These are phyloP conservation scores for Helminthosporium solani DNA, from an alignment of 2,329 filamentous ascomycete genomes.

Conservation along the genomic window DNA sequence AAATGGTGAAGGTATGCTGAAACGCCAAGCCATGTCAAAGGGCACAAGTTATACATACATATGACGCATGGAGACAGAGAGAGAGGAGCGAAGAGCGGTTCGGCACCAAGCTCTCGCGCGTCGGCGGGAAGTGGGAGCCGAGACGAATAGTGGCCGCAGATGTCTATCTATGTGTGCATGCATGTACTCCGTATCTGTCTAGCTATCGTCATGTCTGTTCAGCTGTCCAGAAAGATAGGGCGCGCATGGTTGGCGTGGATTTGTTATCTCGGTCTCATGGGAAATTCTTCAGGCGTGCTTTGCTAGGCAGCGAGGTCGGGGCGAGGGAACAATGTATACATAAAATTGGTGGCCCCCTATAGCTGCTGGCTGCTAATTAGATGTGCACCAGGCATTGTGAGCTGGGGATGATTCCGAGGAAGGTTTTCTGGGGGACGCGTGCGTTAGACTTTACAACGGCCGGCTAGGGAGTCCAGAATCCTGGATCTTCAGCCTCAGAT, in stretches of 20 bases:
- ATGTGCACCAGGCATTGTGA: not conserved
- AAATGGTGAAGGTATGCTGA: not conserved
- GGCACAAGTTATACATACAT: too few species aligned
- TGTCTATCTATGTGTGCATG: not conserved
- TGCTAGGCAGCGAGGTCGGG: too few species aligned
- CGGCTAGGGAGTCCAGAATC: slow-evolving; percentile 11
- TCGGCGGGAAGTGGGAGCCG: too few species aligned
- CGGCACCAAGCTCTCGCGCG: too few species aligned
- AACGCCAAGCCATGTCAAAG: not conserved
- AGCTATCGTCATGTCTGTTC: too few species aligned
- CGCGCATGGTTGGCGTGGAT: too few species aligned
- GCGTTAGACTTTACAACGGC: slow-evolving; percentile 14
- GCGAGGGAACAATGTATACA: not conserved
- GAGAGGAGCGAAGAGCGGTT: too few species aligned
- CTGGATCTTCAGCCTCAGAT: slow-evolving; percentile 3
- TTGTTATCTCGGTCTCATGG: too few species aligned
- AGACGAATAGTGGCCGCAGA: too few species aligned
- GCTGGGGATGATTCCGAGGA: slow-evolving; percentile 1
- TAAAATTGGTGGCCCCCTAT: not conserved
- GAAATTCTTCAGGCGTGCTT: too few species aligned
- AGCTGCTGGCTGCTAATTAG: slow-evolving; percentile 3
- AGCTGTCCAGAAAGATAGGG: too few species aligned
- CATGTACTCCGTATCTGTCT: not conserved
- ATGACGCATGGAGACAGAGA: too few species aligned
- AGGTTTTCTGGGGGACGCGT: slow-evolving; percentile 2